Conservation (phyloP, 345 rosid genomes). For the Carallia pectinifolia region DNA sequence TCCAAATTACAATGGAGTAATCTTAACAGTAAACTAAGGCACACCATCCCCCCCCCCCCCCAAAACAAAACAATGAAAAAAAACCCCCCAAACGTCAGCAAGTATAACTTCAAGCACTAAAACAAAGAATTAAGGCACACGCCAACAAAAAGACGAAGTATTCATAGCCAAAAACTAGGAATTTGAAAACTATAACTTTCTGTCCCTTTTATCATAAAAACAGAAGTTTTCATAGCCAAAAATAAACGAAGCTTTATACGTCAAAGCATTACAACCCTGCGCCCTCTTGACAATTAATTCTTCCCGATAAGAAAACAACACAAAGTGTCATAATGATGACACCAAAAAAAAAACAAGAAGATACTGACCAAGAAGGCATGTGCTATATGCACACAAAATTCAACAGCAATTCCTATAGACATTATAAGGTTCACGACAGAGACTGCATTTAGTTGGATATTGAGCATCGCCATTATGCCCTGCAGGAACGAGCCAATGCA, state of each 20-base stretch:
- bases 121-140: no score
- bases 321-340: neutral
- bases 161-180: no score
- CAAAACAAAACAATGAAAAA: no score
- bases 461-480: slow-evolving; percentile 93
- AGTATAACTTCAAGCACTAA: no score
- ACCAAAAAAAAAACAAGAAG: neutral
- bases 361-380: slow-evolving; percentile 81
- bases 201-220: neutral
- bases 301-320: neutral
- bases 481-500: slow-evolving; percentile 26
- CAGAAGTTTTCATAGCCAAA: neutral
- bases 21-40: no score
- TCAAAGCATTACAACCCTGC: neutral
- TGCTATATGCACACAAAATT: slow-evolving; percentile 94
- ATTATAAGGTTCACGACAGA: slow-evolving; percentile 92
- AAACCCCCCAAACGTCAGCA: no score
- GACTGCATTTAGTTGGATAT: slow-evolving; percentile 87
- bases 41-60: no score
- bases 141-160: no score
- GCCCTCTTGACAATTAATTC: neutral
- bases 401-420: slow-evolving; percentile 95
- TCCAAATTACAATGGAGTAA: no score
- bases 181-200: no score
- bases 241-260: neutral